Evolutionary conservation across 495 filamentous ascomycete genomes (phyloP), one percentile per base, ranked within the genome.

Genomic region (Aspergillus heteromorphus): DNA sequence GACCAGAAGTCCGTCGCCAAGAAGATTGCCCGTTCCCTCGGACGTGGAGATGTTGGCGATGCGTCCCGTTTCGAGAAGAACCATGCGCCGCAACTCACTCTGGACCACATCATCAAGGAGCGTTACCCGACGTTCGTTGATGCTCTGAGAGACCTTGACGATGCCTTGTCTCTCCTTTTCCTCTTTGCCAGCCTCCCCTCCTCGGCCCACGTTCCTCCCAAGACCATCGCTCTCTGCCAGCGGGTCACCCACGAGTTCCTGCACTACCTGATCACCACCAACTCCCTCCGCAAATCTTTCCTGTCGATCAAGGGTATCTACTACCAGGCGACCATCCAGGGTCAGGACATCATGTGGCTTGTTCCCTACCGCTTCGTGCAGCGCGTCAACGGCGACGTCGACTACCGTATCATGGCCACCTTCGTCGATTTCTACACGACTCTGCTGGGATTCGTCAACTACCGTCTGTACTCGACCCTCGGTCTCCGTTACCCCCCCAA

Each of bases 341-440:
- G 92, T n/a, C 92, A 97, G 70, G 93, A 98, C 61, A 86, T 97
- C 48, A 76, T 98, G 66, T 98, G 93, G 93, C 77, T 98, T 17
- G 93, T 96, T 2, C 93, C 93, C 1, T 97, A 98, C 75, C 86
- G 87, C 58, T 98, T 98, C 71, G 95, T 96, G 59, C 95, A 97
- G 73, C 76, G 87, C 55, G 83, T 96, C 27, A 91, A 91, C 20
- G 88, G 85, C 13, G 93, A 97, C 70, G 85, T 98, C 45, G 93
- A 98, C 71, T 97, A 96, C 76, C 79, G 95, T 61, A 97, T 98
- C 67, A 98, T 98, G 93, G 91, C 88, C 40, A 98, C 95, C 2
- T 98, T 98, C 65, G 88, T 98, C 48, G 92, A 98, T 62, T 97
- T 98, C 72, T 98, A 98, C 77, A 93, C 91, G 48, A 97, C 93